Base-by-base conservation (phyloP, 306 rosid species). In the Sechiopsis laciniata region DNA sequence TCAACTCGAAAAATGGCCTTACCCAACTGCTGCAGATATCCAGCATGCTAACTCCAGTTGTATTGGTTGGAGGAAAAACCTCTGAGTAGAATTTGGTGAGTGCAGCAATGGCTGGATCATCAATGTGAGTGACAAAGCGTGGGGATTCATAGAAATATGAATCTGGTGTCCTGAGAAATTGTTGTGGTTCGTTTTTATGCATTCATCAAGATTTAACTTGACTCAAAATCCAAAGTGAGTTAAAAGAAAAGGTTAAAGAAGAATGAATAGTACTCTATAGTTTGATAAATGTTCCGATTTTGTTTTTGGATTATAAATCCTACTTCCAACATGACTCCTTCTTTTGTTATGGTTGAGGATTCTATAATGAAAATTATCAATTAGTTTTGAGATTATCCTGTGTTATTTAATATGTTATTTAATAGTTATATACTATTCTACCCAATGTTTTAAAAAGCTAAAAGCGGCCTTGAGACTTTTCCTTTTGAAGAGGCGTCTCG, bases 1-100 rank as follows among this genome's bases (percentile, higher is more conserved):
- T 46, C 6, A 66, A 46, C 24, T 19, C 55, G 15, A 19, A 56
- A 72, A 75, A 77, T 70, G 56, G 16, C 29, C 88, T 79, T 80
- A 90, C 96, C 95, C 96, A 90, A 81, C 96, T 90, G 84, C 95
- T 85, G 76, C 96, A 88, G 89, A 88, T 81, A 72, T 90, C 96
- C 88, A 90, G 66, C 79, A 88, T 82, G 89, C 80, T 80, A 4
- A 87, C 80, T 67, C 92, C 96, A 35, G 89, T 87, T 80, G 87
- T 79, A 80, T 88, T 87, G 80, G 87, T 88, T 56, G 90, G 88
- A 37, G 89, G 92, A 78, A 87, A 88, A 76, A 88, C 84, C 70
- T 78, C 78, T 3, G 92, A 82, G 81, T 90, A 90, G 78, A 86
- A 88, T 74, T 85, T 87, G 10, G 89, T 90, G 45, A 90, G 88